phyloP scores from a whole-genome alignment of 106 monocot genomes.

The Dendrobium nobile region DNA sequence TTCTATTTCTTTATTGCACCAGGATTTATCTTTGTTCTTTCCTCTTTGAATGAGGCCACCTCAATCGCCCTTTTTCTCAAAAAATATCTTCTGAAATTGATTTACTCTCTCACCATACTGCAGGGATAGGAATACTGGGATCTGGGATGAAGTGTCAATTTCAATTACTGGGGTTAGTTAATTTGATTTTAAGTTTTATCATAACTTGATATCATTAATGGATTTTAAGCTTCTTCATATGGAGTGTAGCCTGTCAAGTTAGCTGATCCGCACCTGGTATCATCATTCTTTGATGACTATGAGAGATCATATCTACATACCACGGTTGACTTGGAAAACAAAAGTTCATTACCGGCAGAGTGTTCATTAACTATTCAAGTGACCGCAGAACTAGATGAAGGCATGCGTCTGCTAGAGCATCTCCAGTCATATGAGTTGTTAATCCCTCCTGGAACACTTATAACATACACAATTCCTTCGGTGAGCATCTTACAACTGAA shows the following conservation, averaged over 20 bases:
- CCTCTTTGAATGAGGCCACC: background rate
- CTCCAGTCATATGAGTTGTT: constrained; percentile 43
- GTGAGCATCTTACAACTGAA: constrained; percentile 42
- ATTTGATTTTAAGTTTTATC: background rate
- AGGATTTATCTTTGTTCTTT: background rate
- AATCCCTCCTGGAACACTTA: constrained; percentile 45
- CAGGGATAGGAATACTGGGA: constrained; percentile 99
- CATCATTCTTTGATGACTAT: constrained; percentile 79
- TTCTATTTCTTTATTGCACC: background rate
- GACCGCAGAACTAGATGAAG: constrained; percentile 66
- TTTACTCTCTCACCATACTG: constrained; percentile 7
- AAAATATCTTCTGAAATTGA: background rate
- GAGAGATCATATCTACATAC: constrained; percentile 79
- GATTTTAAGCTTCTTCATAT: constrained; percentile 5
- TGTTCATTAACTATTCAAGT: constrained; percentile 81
- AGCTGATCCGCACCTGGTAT: constrained; percentile 80
- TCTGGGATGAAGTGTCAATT: constrained; percentile 98
- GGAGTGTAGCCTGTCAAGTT: constrained; percentile 81
- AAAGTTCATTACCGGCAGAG: constrained; percentile 65
- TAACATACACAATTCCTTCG: constrained; percentile 66
- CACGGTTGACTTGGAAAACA: constrained; percentile 82
- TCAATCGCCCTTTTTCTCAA: background rate
- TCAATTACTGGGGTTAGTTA: constrained; percentile 70
- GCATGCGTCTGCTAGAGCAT: constrained; percentile 70
- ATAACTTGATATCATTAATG: background rate